Conservation (phyloP, 192 early-diverging fungal genomes). For the Linnemannia hyalina region DNA sequence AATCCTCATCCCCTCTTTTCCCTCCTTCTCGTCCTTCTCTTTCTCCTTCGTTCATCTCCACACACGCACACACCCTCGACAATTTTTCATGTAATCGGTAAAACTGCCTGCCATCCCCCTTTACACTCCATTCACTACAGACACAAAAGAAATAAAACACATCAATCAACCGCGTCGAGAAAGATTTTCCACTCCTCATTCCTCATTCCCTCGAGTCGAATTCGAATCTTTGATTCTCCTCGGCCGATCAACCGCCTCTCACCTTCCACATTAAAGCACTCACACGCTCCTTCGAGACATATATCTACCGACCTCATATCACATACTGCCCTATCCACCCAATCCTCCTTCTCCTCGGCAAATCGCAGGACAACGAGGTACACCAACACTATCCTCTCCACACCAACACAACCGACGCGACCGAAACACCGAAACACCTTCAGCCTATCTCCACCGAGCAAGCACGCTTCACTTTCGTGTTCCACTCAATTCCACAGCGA, state of each 20-base stretch:
- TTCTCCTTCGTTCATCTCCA: not conserved
- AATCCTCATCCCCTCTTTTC: not conserved
- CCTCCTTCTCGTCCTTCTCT: not conserved
- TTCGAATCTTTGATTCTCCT: not conserved
- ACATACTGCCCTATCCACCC: not conserved
- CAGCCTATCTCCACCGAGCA: too few species aligned
- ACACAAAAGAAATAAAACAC: not conserved
- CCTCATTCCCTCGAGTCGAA: slow-evolving; percentile 1
- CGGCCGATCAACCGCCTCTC: not conserved
- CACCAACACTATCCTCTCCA: not conserved
- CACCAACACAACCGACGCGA: not conserved
- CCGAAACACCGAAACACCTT: too few species aligned
- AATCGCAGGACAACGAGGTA: too few species aligned
- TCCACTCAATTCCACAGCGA: too few species aligned
- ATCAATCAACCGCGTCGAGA: too few species aligned
- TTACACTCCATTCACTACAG: not conserved
- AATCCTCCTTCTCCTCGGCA: not conserved
- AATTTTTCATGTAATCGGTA: slow-evolving; percentile 2
- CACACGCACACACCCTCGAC: too few species aligned
- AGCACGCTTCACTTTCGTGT: too few species aligned
- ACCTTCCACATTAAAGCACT: not conserved
- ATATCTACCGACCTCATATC: too few species aligned
- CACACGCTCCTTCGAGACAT: not conserved
- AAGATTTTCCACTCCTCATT: not conserved
- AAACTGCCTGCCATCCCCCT: not conserved